Base-by-base conservation (phyloP, 257 asterid species). In the Jasminum sambac region DNA sequence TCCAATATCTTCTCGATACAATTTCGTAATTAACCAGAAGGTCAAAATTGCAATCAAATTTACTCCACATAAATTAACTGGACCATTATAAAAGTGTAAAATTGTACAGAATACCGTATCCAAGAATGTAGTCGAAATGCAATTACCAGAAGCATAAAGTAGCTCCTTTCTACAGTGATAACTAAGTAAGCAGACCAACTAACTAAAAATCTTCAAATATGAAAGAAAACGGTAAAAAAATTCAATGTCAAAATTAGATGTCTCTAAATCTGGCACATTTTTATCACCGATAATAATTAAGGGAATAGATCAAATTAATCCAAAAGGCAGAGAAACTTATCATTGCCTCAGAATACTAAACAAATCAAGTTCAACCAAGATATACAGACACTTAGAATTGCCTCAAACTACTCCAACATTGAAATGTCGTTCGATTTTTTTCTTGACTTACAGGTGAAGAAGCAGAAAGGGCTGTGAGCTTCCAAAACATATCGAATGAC, bases 401-500 rank as follows among this genome's bases (percentile, higher is more conserved):
- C 4, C 36, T 30, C 36, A 30, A 30, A 30, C 36, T 30, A 30
- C 36, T 30, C 36, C 36, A 30, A 30, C 36, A 30, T 30, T 30
- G 36, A 30, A 30, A 30, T 30, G 36, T 1, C 36, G 2, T 55
- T 24, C 14, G 62, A 55, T 23, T 10, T 55, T 13, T 16, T 36
- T 6, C 60, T 59, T 72, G 71, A 85, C 90, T 85, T 82, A 95
- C 99, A 41, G 99, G 98, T 52, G 99, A 91, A 69, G 98, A 85
- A 75, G 99, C 82, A 36, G 97, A 84, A 12, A 95, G 84, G 66
- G 96, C 71, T 36, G 97, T 79, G 70, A 95, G 92, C 88, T 95
- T 91, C 99, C 99, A 95, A 75, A 95, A 95, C 99, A 95, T 95
- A 7, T 74, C 79, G 78, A 67, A 68, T 21, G 16, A 36, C 69